Evolutionary conservation across 129 eudicot species (phyloP).

Genomic region (Tagetes patula): DNA sequence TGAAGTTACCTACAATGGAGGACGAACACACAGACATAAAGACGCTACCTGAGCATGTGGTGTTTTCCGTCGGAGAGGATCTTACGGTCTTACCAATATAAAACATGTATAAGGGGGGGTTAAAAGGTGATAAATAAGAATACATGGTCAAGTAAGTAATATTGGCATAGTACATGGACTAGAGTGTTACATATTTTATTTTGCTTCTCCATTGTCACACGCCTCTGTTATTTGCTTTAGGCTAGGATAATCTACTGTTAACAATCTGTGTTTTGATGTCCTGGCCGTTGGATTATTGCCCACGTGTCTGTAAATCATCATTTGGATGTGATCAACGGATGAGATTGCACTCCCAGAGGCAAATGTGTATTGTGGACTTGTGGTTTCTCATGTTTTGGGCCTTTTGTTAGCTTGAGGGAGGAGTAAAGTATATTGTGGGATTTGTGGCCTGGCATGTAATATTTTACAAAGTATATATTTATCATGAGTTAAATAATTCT

Average conservation of each 20-base stretch:
- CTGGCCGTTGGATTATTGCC: slow-evolving; percentile 22
- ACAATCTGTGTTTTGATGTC: slow-evolving; percentile 15
- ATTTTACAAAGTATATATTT: neutral
- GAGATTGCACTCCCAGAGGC: slow-evolving; percentile 14
- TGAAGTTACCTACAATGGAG: too few species aligned
- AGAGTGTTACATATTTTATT: neutral
- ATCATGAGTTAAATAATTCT: neutral
- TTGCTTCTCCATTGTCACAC: slow-evolving; percentile 32
- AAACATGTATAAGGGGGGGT: neutral
- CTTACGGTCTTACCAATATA: neutral
- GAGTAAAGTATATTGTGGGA: slow-evolving; percentile 14
- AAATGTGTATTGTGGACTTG: neutral
- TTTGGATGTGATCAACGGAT: slow-evolving; percentile 5
- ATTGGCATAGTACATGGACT: slow-evolving; percentile 16
- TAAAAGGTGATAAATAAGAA: neutral
- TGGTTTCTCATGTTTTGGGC: slow-evolving; percentile 11
- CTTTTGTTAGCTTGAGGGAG: slow-evolving; percentile 21
- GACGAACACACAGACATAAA: too few species aligned
- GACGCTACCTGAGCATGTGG: too few species aligned
- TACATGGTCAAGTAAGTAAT: slow-evolving; percentile 7
- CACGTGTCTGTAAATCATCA: neutral
- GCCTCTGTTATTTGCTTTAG: slow-evolving; percentile 26
- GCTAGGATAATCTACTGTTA: slow-evolving; percentile 8
- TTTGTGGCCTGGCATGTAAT: neutral
- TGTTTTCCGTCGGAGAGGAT: too few species aligned